Evolutionary conservation across 305 asterid species (phyloP), one percentile per base, ranked within the genome.

Genomic region (Euphrasia arctica): DNA sequence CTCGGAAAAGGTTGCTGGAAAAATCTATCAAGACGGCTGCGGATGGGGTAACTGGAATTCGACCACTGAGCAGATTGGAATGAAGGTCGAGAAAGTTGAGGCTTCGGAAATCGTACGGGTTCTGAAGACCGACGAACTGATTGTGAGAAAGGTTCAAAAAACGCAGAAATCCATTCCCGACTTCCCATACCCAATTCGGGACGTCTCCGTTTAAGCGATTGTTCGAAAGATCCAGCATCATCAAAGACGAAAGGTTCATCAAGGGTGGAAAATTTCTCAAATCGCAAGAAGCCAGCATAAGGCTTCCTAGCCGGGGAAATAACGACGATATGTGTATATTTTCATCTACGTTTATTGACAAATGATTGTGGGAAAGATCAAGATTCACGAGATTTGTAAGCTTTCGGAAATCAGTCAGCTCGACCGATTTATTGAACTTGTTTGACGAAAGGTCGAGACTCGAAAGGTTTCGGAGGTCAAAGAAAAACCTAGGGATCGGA

Each of bases 121-220:
- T 67, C 58, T 83, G 78, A 10, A 83, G 68, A 41, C 48, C 59
- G 9, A 9, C 60, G 69, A 83, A 57, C 0, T 57, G 71, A 55
- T 86, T 83, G n/a, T 60, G 66, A 4, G 94, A 81, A 49, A 86
- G 82, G 60, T 86, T 75, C 50, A 82, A 15, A 15, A 58, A 58
- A 8, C 54, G 43, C 0, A 77, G 74, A 57, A 60, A 62, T 15
- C 83, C 78, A 42, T 61, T 10, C 2, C 82, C 80, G 11, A 54
- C 62, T 51, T 73, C 70, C 90, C 90, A 83, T 11, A 80, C 9
- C 86, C 88, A 83, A 32, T 65, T 81, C 2, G 90, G 86, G 43
- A 83, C 82, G 71, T 80, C 81, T 27, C 94, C 94, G 3, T 47
- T 13, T 49, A 83, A 18, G 51, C 55, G 65, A 65, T 83, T 83